Base-by-base conservation (phyloP, 192 early-diverging fungal genomes). In the Linderina pennispora region DNA sequence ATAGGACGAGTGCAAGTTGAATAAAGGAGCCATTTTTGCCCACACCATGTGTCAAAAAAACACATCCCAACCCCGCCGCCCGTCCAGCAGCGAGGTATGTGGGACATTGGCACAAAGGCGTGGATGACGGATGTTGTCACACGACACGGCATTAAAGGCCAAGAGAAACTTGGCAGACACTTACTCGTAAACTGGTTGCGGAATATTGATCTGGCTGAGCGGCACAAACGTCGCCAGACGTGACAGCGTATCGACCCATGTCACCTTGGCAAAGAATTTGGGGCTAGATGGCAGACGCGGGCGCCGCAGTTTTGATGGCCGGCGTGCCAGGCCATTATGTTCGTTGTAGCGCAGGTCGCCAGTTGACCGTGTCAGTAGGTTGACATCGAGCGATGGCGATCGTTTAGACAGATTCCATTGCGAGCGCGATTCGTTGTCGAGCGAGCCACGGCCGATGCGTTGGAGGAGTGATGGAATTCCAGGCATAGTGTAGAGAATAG, bases 231-330 rank as follows among this genome's bases (percentile, higher is more conserved):
- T 36, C 6, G 76, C 81, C 24, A 97, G 71, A 23, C 85, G 70
- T 11, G 79, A 64, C 31, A 94, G 74, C 36, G 61, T 85, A 43
- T 83, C 65, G 35, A 93, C 77, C 71, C 91, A 97, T 16, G 76
- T 75, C 3, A 97, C 60, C 58, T 97, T 97, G 38, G 75, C 65
- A 22, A 81, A 74, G 74, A 97, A 97, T 67, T 97, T 97, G 34
- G 88, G 88, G 38, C 93, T 97, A 66, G 48, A 25, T 23, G 26
- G 19, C 31, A 43, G 15, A 13, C 42, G 42, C 4, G n/a, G 23
- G 33, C 48, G 35, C 8, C 46, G 46, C 9, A 18, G 41, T 31
- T 36, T 23, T 3, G 28, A 31, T 11, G 11, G 28, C 11, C 28
- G 6, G 6, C 28, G 28, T 31, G 28, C 11, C 28, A 5, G 28